Base-by-base conservation (phyloP, 306 rosid genomes). In the Vigna reflexopilosa region DNA sequence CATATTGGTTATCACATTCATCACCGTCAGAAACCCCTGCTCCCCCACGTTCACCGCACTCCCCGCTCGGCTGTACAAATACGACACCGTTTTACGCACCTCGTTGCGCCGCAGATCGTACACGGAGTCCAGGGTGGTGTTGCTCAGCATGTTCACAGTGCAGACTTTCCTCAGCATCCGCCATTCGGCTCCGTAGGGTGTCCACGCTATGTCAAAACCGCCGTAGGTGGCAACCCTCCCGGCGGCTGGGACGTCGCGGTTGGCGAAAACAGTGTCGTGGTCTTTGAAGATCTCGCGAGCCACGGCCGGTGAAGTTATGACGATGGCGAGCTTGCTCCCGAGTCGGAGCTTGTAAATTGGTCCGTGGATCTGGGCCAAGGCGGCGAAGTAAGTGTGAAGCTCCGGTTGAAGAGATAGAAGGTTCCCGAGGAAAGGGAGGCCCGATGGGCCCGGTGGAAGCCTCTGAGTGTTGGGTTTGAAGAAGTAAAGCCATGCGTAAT, bases 101-200 rank as follows among this genome's bases (percentile, higher is more conserved):
- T 92, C 89, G 6, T 49, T 77, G 0, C 93, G 88, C 0, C 98
- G 93, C 8, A 86, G 88, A 0, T 44, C 77, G 64, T 92, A 90
- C 0, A 91, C 90, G 1, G 92, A 87, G 50, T 92, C 95, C 13
- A 88, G 67, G 9, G 84, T 82, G 4, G 61, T 66, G 68, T 88
- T 86, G 67, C 90, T 88, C 3, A 91, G 90, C 98, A 90, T 92
- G 82, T 36, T 36, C 9, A 1, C 42, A 36, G 42, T 36, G 47
- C 89, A 85, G 1, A 91, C 86, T 78, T 89, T 95, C 30, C 98
- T 62, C 79, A 92, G 50, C 98, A 87, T 92, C 44, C 98, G 80
- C 98, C 98, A 95, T 48, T 95, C 91, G 0, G 88, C 63, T 4
- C 97, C 98, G 28, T 92, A 89, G 1, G 88, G 98, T 0, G 42